Conservation (phyloP, 139 green algal species). For the Haematococcus sp. region DNA sequence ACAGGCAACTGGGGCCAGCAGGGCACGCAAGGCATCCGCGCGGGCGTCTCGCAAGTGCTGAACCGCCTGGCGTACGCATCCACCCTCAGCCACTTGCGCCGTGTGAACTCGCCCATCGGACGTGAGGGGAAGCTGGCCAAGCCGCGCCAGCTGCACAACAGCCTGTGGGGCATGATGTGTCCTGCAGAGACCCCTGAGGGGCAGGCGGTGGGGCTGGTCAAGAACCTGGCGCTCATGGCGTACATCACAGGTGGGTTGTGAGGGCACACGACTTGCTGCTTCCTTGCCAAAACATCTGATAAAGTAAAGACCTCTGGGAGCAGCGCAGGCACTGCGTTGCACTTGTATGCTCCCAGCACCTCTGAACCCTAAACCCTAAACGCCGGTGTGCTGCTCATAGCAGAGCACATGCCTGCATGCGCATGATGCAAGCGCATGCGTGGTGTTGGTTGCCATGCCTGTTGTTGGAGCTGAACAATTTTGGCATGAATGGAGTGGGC, state of each 20-base stretch:
- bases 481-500: too few species aligned
- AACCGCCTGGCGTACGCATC: slow-evolving; percentile 94
- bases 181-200: slow-evolving; percentile 95
- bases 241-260: slow-evolving; percentile 69
- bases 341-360: too few species aligned
- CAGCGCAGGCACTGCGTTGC: too few species aligned
- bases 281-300: too few species aligned
- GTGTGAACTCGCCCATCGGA: slow-evolving; percentile 97
- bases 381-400: too few species aligned
- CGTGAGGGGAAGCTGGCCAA: slow-evolving; percentile 92
- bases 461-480: too few species aligned
- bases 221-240: slow-evolving; percentile 98
- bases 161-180: slow-evolving; percentile 99
- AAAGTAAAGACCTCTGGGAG: too few species aligned
- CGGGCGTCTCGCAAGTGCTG: slow-evolving; percentile 92
- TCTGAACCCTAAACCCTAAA: too few species aligned
- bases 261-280: too few species aligned
- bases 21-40: slow-evolving; percentile 70
- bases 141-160: slow-evolving; percentile 97
- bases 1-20: slow-evolving; percentile 98
- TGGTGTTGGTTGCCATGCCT: too few species aligned
- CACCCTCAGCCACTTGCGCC: slow-evolving; percentile 92
- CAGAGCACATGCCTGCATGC: too few species aligned
- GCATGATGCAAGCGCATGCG: too few species aligned
- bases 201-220: slow-evolving; percentile 90